phyloP scores from a whole-genome alignment of 352 stramenopile genomes.

The Phytophthora constricta region DNA sequence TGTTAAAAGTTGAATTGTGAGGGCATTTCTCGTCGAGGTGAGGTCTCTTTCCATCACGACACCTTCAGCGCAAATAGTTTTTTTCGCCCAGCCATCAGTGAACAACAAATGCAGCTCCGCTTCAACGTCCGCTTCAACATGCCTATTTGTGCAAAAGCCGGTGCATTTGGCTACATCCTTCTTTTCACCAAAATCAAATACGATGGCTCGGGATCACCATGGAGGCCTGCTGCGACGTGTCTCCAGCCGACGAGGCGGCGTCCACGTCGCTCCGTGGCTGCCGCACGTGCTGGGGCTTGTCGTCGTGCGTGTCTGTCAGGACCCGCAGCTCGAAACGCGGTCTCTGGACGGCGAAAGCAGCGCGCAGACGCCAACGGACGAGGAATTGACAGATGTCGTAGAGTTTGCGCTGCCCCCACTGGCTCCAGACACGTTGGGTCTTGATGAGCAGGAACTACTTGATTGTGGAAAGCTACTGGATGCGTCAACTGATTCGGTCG shows the following conservation, averaged over 20 bases:
- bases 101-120: too few species aligned
- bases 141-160: not conserved
- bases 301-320: constrained; percentile 22
- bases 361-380: not conserved
- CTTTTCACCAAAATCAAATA: not conserved
- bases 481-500: constrained; percentile 4
- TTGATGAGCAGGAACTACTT: constrained; percentile 28
- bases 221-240: not conserved
- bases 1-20: too few species aligned
- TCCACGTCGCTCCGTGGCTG: not conserved
- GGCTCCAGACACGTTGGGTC: constrained; percentile 16
- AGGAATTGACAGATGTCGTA: constrained; percentile 3
- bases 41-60: too few species aligned
- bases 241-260: constrained; percentile 1
- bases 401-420: constrained; percentile 26
- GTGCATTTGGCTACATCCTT: not conserved
- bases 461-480: constrained; percentile 13
- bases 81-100: too few species aligned
- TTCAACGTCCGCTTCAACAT: not conserved
- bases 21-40: too few species aligned
- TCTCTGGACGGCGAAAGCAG: constrained; percentile 9
- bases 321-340: not conserved
- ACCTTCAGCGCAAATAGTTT: too few species aligned
- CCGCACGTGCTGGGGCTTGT: constrained; percentile 17
- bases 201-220: not conserved